Conservation (phyloP, 306 rosid species). For the Vigna hirtella region DNA sequence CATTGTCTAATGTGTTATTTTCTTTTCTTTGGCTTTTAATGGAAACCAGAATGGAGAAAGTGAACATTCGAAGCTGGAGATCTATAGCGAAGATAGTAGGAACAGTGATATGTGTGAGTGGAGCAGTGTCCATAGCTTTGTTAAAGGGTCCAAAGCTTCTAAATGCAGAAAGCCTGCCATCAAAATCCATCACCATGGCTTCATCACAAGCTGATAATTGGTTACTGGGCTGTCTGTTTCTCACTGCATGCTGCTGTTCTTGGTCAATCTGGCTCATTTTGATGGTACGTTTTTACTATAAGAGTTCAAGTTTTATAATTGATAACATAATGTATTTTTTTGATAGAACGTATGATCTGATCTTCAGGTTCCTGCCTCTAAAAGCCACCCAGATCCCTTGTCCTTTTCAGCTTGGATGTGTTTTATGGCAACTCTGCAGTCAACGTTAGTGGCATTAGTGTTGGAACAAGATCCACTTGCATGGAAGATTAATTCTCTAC, state of each 20-base stretch:
- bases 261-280: constrained; percentile 67
- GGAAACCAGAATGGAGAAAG: constrained; percentile 48
- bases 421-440: constrained; percentile 55
- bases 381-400: constrained; percentile 58
- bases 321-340: too few relatives aligned
- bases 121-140: constrained; percentile 62
- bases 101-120: constrained; percentile 55
- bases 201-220: constrained; percentile 35
- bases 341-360: too few relatives aligned
- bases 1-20: background rate
- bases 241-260: constrained; percentile 47
- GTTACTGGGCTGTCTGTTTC: constrained; percentile 59
- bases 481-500: constrained; percentile 54
- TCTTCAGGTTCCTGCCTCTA: constrained; percentile 56
- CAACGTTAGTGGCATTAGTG: constrained; percentile 41
- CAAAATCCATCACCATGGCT: constrained; percentile 33
- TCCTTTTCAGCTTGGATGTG: constrained; percentile 72
- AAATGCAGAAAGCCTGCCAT: constrained; percentile 38
- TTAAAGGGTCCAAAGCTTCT: constrained; percentile 65
- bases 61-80: constrained; percentile 55
- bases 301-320: too few relatives aligned
- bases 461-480: constrained; percentile 46
- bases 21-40: background rate
- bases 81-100: constrained; percentile 62
- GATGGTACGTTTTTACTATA: constrained; percentile 38